phyloP scores from a whole-genome alignment of 106 monocot genomes.

The Agapanthus africanus region DNA sequence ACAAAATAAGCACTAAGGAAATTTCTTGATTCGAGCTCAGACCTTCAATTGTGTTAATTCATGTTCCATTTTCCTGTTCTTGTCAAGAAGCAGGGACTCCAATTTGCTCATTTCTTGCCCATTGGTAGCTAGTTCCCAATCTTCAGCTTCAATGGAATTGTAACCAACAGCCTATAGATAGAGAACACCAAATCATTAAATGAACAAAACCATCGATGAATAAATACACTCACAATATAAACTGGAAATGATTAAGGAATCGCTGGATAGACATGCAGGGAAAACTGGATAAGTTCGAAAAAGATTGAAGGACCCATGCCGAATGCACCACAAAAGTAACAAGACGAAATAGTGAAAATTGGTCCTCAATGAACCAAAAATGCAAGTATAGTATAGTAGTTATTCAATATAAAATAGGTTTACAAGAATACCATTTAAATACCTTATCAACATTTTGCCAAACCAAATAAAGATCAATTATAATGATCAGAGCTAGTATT shows the following conservation, averaged over 20 bases:
- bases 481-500: background rate
- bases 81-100: conserved; percentile 92
- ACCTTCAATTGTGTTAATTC: conserved; percentile 96
- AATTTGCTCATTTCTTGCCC: conserved; percentile 99
- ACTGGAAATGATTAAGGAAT: too few species aligned
- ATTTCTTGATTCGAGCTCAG: conserved; percentile 8
- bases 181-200: conserved; percentile 1
- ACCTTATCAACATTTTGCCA: too few species aligned
- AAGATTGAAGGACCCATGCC: background rate
- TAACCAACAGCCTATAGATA: conserved; percentile 99
- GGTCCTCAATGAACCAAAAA: background rate
- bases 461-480: too few species aligned
- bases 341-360: background rate
- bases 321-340: background rate
- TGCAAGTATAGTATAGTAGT: background rate
- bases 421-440: background rate
- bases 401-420: background rate
- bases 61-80: conserved; percentile 99
- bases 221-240: too few species aligned
- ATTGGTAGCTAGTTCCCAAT: conserved; percentile 92
- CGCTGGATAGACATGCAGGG: too few species aligned
- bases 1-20: background rate
- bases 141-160: conserved; percentile 98
- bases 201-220: background rate
- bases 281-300: conserved; percentile 4